A percentile compares a stretch with the other conserved stretches of the same genome.
phyloP scores from a whole-genome alignment of 345 rosid species.

The Hypericum perforatum region DNA sequence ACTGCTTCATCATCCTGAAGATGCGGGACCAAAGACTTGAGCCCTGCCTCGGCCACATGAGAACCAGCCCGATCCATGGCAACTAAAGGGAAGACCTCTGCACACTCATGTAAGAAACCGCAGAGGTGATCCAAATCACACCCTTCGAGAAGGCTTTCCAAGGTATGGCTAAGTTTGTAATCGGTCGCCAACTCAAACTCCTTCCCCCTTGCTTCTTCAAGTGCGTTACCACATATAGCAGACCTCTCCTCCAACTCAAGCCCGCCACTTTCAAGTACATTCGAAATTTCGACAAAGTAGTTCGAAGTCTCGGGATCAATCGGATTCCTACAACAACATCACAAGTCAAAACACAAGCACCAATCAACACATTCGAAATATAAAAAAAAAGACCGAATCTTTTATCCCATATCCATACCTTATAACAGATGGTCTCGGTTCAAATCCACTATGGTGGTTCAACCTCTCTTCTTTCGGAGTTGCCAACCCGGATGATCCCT shows the following conservation, averaged over 20 bases:
- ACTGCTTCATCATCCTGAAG: constrained; percentile 58
- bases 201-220: constrained; percentile 78
- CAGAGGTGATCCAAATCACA: constrained; percentile 80
- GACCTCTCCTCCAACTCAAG: constrained; percentile 70
- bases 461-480: constrained; percentile 15
- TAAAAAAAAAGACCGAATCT: too few relatives aligned
- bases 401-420: constrained; percentile 26
- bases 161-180: constrained; percentile 70
- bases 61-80: constrained; percentile 95
- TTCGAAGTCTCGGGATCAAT: constrained; percentile 73
- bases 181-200: constrained; percentile 85
- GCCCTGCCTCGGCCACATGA: constrained; percentile 90
- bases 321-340: constrained; percentile 43
- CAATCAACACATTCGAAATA: too few relatives aligned
- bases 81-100: constrained; percentile 56
- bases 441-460: constrained; percentile 34
- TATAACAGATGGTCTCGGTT: constrained; percentile 39
- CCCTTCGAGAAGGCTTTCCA: constrained; percentile 81
- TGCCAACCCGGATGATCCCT: constrained; percentile 15
- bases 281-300: constrained; percentile 72
- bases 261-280: constrained; percentile 66
- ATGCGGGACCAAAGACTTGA: constrained; percentile 63
- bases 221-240: constrained; percentile 63
- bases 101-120: constrained; percentile 54
- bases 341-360: too few relatives aligned